phyloP scores from a whole-genome alignment of 164 flowering plant genomes.

The Cinnamomum micranthum region DNA sequence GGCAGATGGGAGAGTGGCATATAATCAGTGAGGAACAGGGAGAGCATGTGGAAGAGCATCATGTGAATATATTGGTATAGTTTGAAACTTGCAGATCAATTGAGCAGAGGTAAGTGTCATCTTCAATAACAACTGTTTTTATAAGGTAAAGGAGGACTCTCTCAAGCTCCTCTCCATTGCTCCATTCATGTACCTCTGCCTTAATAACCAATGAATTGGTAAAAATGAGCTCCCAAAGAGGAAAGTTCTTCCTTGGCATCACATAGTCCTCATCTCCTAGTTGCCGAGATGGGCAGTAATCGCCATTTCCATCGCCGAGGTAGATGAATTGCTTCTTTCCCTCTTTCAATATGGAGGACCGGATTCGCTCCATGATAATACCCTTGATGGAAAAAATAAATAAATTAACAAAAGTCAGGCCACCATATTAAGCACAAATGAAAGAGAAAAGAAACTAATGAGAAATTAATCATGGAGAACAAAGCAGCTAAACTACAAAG shows the following conservation, averaged over 20 bases:
- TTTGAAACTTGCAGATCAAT: slow-evolving; percentile 15
- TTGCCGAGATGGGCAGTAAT: slow-evolving; percentile 68
- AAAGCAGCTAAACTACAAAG: neutral
- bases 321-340: slow-evolving; percentile 35
- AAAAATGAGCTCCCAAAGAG: slow-evolving; percentile 65
- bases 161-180: slow-evolving; percentile 57
- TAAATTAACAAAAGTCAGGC: neutral
- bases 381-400: slow-evolving; percentile 31
- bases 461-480: neutral
- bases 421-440: neutral
- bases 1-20: neutral
- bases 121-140: neutral
- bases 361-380: slow-evolving; percentile 45
- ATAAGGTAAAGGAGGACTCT: slow-evolving; percentile 39
- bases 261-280: slow-evolving; percentile 38
- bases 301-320: slow-evolving; percentile 77
- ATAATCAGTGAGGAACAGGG: slow-evolving; percentile 13
- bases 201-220: slow-evolving; percentile 39
- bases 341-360: slow-evolving; percentile 18
- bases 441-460: neutral
- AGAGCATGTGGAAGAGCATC: slow-evolving; percentile 14
- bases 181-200: slow-evolving; percentile 72
- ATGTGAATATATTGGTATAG: slow-evolving; percentile 11
- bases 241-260: slow-evolving; percentile 80
- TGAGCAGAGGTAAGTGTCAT: neutral